Percentiles rank a stretch among this genome's conserved stretches.
Evolutionary conservation across 306 rosid species (phyloP).

Genomic region (Cicer cuneatum): DNA sequence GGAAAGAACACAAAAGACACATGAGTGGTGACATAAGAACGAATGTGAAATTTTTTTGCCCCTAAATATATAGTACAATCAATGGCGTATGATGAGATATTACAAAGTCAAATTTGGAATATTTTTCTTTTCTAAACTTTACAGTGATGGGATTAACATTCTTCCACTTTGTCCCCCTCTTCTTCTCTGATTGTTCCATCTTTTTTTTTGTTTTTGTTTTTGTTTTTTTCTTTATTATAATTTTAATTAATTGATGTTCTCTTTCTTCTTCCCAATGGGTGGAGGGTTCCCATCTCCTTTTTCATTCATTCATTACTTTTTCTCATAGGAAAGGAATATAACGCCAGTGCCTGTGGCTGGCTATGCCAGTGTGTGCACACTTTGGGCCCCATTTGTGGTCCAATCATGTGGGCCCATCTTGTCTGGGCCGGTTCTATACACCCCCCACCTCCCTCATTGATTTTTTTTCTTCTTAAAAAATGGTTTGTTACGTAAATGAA

Average conservation of each 20-base stretch:
- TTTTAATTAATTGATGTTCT: constrained; percentile 43
- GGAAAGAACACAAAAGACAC: constrained; percentile 35
- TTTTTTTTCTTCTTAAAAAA: not conserved
- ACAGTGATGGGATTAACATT: constrained; percentile 88
- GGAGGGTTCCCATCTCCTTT: constrained; percentile 72
- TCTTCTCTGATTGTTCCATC: constrained; percentile 38
- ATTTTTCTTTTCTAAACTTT: constrained; percentile 70
- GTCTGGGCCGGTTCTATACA: constrained; percentile 58
- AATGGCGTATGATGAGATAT: constrained; percentile 73
- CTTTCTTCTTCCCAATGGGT: constrained; percentile 57
- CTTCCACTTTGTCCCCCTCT: constrained; percentile 98
- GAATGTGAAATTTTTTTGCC: not conserved
- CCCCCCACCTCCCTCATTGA: constrained; percentile 22
- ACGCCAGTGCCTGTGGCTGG: constrained; percentile 41
- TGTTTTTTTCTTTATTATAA: constrained; percentile 40
- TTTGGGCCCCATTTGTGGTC: constrained; percentile 75
- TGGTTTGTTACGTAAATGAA: constrained; percentile 72
- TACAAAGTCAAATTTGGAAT: constrained; percentile 86
- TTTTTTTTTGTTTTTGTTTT: constrained; percentile 36
- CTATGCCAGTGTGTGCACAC: constrained; percentile 24
- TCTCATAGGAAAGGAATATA: constrained; percentile 81
- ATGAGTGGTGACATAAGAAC: constrained; percentile 37
- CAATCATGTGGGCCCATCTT: constrained; percentile 77
- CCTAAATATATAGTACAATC: constrained; percentile 55
- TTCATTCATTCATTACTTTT: constrained; percentile 65